Evolutionary conservation across 805 yeast species (phyloP), one percentile per base, ranked within the genome.

Genomic region (Yamadazyma scolyti): DNA sequence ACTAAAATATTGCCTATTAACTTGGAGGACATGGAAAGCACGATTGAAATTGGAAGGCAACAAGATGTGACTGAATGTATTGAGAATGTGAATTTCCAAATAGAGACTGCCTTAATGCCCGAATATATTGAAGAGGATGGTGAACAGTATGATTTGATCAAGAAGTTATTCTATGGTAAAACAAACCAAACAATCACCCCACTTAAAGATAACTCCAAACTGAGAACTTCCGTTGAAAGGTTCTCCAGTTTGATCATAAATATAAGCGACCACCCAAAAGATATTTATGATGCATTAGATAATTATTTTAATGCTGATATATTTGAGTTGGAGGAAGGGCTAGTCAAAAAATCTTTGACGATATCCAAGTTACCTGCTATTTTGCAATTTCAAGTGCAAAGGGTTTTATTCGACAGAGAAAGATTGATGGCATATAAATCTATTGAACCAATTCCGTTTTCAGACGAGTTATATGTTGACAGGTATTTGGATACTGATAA

Each of bases 1-100:
- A 42, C 54, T 4, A 46, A 44, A 24, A 32, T 60, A 17, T 42
- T 60, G 24, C 56, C 51, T 22, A 74, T 74, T 9, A 64, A 71
- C 37, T 59, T 76, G 4, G 84, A 79, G 39, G 87, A 82, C 47
- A 71, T 82, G 57, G 88, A 77, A 35, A 74, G 79, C 46, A 79
- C 93, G 0, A 65, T 81, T 31, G 89, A 85, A 49, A 67, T 80
- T 48, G 95, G 96, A 2, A 69, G 95, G 42, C 98, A 93, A 53
- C 98, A 93, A 54, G 98, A 93, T 63, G 97, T 93, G 12, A 88
- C 97, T 0, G 98, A 93, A 53, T 90, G 97, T 56, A 88, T 90
- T 48, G 95, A 89, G 33, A 93, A 93, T 54, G 97, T 93, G 6
- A 67, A 89, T 9, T 84, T 82, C 42, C 97, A 90, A 54, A 63